Conservation (phyloP, 169 alveolate genomes). For the Eimeria brunetti region DNA sequence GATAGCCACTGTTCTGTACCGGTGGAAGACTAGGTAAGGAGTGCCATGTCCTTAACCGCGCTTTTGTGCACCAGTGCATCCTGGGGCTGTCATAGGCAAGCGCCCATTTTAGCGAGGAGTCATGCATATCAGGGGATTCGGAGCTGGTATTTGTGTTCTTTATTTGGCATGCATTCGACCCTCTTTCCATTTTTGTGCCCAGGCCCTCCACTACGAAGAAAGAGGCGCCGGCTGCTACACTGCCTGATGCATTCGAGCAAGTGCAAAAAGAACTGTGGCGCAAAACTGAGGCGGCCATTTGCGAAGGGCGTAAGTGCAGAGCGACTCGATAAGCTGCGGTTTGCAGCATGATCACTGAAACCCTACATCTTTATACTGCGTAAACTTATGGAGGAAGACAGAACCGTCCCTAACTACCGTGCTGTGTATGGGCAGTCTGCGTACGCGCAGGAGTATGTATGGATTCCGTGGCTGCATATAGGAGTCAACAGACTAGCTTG, state of each 20-base stretch:
- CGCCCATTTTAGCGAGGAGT: not conserved
- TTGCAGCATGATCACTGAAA: not conserved
- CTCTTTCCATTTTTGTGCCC: not conserved
- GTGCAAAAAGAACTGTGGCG: constrained; percentile 22
- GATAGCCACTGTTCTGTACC: not conserved
- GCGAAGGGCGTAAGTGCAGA: constrained; percentile 22
- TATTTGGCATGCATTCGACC: not conserved
- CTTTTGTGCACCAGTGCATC: not conserved
- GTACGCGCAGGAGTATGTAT: not conserved
- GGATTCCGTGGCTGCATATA: not conserved
- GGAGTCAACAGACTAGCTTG: not conserved
- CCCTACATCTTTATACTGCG: not conserved
- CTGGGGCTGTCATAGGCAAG: not conserved
- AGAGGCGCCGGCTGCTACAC: constrained; percentile 5
- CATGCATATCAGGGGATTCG: no score
- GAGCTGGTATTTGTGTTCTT: not conserved
- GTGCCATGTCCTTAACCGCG: not conserved
- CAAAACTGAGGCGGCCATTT: constrained; percentile 11
- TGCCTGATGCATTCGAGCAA: not conserved
- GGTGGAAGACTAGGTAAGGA: constrained; percentile 45
- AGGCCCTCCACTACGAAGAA: constrained; percentile 7
- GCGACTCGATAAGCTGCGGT: not conserved
- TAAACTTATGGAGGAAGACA: not conserved
- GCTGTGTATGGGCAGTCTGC: not conserved
- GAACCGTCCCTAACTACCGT: not conserved